These are phyloP conservation scores for Sarcomyxa edulis DNA, from an alignment of 768 basidiomycete species.

Conservation along the genomic window DNA sequence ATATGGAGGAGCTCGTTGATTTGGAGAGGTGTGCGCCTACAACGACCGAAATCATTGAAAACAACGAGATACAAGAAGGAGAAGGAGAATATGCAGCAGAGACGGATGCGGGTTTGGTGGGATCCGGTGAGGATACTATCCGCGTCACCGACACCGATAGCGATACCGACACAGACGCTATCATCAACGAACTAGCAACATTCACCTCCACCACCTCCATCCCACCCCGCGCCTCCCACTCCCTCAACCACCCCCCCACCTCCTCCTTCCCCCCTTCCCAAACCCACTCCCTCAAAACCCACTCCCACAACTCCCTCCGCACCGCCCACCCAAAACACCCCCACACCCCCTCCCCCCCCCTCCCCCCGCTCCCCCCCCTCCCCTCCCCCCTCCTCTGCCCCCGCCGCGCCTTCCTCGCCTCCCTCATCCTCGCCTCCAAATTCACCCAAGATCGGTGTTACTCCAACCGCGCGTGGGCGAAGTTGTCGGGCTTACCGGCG, in stretches of 20 bases:
- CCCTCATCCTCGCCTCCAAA: conserved; percentile 85
- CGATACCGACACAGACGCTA: background rate
- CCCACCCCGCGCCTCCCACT: too few species aligned
- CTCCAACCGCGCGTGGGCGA: conserved; percentile 92
- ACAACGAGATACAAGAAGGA: too few species aligned
- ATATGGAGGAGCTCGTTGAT: too few species aligned
- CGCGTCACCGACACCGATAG: background rate
- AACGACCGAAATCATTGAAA: too few species aligned
- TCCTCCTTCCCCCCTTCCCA: too few species aligned
- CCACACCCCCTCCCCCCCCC: conserved; percentile 13
- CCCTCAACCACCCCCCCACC: too few species aligned
- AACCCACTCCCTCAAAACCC: background rate
- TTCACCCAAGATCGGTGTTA: conserved; percentile 93
- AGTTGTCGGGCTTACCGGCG: conserved; percentile 83
- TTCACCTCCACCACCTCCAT: too few species aligned
- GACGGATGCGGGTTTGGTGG: too few species aligned
- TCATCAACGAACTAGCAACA: too few species aligned
- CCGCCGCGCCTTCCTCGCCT: conserved; percentile 82
- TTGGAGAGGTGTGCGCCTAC: too few species aligned
- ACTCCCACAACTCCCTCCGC: background rate
- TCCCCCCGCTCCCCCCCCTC: conserved; percentile 31
- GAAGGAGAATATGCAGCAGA: too few species aligned
- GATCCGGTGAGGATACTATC: too few species aligned
- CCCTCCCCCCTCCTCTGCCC: conserved; percentile 85
- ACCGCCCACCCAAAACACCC: background rate